Percentiles rank a stretch among this genome's conserved stretches.
These are phyloP conservation scores for Tremella yokohamensis DNA, from an alignment of 768 basidiomycete species.

Conservation along the genomic window DNA sequence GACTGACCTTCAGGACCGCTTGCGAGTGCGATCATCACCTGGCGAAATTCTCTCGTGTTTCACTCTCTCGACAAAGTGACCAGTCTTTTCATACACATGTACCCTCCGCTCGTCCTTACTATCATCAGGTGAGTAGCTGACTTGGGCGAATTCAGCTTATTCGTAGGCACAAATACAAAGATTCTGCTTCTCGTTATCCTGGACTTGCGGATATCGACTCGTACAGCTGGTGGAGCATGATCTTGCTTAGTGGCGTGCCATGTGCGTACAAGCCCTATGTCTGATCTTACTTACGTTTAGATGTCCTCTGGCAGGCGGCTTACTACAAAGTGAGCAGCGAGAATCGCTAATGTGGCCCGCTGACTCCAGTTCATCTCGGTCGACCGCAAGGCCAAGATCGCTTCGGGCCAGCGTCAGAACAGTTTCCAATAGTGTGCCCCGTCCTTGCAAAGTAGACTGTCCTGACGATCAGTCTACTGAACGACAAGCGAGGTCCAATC, in stretches of 20 bases:
- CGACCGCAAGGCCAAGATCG: slow-evolving; percentile 81
- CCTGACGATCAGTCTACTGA: slow-evolving; percentile 58
- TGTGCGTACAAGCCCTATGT: slow-evolving; percentile 60
- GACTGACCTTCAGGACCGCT: slow-evolving; percentile 57
- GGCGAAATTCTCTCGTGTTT: slow-evolving; percentile 97
- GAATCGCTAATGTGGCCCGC: slow-evolving; percentile 8
- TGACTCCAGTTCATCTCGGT: slow-evolving; percentile 67
- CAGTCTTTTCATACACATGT: slow-evolving; percentile 86
- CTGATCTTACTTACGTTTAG: slow-evolving; percentile 53
- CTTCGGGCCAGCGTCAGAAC: slow-evolving; percentile 84
- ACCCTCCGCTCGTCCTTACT: slow-evolving; percentile 83
- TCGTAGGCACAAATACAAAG: slow-evolving; percentile 78
- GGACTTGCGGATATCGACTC: slow-evolving; percentile 69
- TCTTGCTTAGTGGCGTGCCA: slow-evolving; percentile 74
- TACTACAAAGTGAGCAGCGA: slow-evolving; percentile 69
- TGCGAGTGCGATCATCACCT: slow-evolving; percentile 92
- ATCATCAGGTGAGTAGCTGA: slow-evolving; percentile 58
- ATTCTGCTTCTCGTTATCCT: slow-evolving; percentile 76
- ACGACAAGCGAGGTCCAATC: slow-evolving; percentile 79
- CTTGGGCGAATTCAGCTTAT: slow-evolving; percentile 2
- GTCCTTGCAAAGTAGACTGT: background rate
- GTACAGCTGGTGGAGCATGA: slow-evolving; percentile 65
- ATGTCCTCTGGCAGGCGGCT: slow-evolving; percentile 83
- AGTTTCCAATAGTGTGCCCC: slow-evolving; percentile 65
- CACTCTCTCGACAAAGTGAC: slow-evolving; percentile 96